Base-by-base conservation (phyloP, 768 basidiomycete species). In the Boletus tylopilopsis region DNA sequence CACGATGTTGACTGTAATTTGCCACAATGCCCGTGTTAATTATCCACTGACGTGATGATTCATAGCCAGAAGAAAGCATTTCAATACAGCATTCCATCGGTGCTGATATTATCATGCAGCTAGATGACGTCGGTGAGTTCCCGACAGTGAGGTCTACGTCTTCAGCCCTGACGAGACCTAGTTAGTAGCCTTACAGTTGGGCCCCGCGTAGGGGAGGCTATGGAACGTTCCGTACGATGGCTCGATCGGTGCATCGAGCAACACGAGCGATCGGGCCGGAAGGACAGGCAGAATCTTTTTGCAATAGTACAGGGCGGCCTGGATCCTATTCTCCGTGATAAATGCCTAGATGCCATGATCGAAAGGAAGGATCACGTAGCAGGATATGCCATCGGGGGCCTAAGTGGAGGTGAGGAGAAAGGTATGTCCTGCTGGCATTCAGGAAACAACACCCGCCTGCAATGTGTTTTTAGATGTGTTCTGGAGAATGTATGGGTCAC, bases 31-130 rank as follows among this genome's bases (percentile, higher is more conserved):
- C 16, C 42, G 40, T 23, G 35, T 22, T 45, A 8, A 30, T 11
- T 11, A n/a, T n/a, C 38, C 49, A 30, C 44, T 48, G 48, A 49
- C 42, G 24, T 45, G 47, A 48, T 47, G 25, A 8, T 50, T 59
- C 25, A 30, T 29, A 92, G 87, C 92, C 93, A 29, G 92, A 95
- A 70, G 87, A 93, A 73, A 90, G 88, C 59, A 93, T 94, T 35
- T 81, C 83, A 15, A 87, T 92, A 59, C 91, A 95, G 63, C 93
- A 95, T 62, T 76, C 85, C 8, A 93, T 95, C 36, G 91, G 92
- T 6, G 89, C 85, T 23, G 92, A 95, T 64, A 95, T 95, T 51
- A 91, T 95, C 53, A 94, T 95, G 93, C 92, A 91, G 64, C 76
- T 93, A 16, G 91, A 94, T 64, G 91, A 94, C 67, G 91, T 94